phyloP scores from a whole-genome alignment of 176 grass and related monocot species.

The Triticum timopheevii region DNA sequence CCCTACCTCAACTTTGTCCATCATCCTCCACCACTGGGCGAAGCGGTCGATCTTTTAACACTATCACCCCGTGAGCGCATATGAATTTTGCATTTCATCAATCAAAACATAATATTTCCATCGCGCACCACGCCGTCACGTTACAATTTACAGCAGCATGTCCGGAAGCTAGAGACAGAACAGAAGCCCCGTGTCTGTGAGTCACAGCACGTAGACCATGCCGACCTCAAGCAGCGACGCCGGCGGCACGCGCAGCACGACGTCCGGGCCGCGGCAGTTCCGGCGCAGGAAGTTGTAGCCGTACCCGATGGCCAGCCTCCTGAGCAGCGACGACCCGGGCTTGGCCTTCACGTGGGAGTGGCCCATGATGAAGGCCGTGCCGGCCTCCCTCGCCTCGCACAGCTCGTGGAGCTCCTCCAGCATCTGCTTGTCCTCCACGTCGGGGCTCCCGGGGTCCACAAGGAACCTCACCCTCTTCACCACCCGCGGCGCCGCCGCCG shows the following conservation, averaged over 20 bases:
- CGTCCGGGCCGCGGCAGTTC: conserved; percentile 90
- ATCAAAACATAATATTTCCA: neutral
- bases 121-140: neutral
- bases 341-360: conserved; percentile 87
- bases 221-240: conserved; percentile 97
- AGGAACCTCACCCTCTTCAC: conserved; percentile 61
- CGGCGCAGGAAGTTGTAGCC: conserved; percentile 84
- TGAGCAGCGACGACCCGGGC: conserved; percentile 75
- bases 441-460: conserved; percentile 47
- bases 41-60: too few species aligned
- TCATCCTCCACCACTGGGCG: too few species aligned
- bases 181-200: neutral
- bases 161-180: neutral
- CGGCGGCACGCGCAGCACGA: conserved; percentile 79
- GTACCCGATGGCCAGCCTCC: conserved; percentile 68
- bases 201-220: conserved; percentile 87
- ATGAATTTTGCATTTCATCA: too few species aligned
- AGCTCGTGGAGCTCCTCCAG: conserved; percentile 75
- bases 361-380: conserved; percentile 87
- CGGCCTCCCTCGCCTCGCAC: conserved; percentile 66
- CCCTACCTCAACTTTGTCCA: too few species aligned
- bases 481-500: neutral
- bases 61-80: too few species aligned
- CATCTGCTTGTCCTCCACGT: conserved; percentile 43
- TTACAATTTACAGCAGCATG: neutral